These are phyloP conservation scores for Alternaria tenuissima DNA, from an alignment of 2,329 filamentous ascomycete genomes.

Conservation along the genomic window DNA sequence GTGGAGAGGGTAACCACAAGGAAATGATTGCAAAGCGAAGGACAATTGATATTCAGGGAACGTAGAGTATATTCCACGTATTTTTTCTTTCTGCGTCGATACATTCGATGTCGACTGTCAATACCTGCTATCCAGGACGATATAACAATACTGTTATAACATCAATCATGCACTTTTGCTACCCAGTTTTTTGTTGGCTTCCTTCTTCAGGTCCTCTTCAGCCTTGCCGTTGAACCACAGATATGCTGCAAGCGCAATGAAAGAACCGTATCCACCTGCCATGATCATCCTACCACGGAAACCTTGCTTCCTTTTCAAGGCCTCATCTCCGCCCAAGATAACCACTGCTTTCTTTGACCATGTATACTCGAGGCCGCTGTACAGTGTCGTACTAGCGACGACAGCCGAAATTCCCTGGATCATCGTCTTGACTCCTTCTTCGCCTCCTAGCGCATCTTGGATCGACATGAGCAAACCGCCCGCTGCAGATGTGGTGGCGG, in stretches of 20 bases:
- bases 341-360: constrained; percentile 91
- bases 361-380: constrained; percentile 92
- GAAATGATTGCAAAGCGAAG: no score
- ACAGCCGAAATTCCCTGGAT: constrained; percentile 68
- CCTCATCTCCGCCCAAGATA: constrained; percentile 69
- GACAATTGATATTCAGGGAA: no score
- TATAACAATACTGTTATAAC: not conserved
- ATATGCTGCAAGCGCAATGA: constrained; percentile 52
- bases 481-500: constrained; percentile 60
- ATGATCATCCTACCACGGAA: constrained; percentile 58
- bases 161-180: not conserved
- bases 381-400: constrained; percentile 88
- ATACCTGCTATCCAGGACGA: not conserved
- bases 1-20: no score
- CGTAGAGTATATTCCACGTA: not conserved
- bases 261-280: constrained; percentile 56
- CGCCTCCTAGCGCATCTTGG: constrained; percentile 40
- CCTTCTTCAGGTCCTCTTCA: constrained; percentile 20
- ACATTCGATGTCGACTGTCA: not conserved
- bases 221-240: constrained; percentile 34
- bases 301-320: constrained; percentile 58
- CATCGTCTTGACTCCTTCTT: constrained; percentile 46
- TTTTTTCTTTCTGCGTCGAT: not conserved
- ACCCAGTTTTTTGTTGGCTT: constrained; percentile 8
- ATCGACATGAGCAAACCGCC: constrained; percentile 35